A percentile compares a stretch with the other conserved stretches of the same genome.
Evolutionary conservation across 2,329 filamentous ascomycete genomes (phyloP).

Genomic region (Fusarium floridanum): DNA sequence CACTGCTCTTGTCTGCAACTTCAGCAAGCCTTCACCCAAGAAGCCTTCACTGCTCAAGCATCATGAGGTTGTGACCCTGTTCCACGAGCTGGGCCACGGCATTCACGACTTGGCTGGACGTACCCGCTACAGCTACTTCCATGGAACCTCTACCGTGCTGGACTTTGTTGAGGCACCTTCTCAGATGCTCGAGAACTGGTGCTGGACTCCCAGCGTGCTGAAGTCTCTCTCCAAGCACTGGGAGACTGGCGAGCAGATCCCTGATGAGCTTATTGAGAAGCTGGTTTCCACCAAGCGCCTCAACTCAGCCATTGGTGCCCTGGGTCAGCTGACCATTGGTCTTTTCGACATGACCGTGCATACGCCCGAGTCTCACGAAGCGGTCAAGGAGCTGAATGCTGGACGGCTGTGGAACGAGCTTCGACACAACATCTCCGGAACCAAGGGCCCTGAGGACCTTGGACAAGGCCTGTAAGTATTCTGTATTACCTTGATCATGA

Average conservation of each 20-base stretch:
- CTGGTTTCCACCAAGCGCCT: conserved; percentile 84
- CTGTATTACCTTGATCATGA: neutral
- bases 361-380: conserved; percentile 75
- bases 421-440: conserved; percentile 76
- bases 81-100: conserved; percentile 81
- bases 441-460: conserved; percentile 79
- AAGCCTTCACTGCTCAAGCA: conserved; percentile 87
- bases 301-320: conserved; percentile 83
- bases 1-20: conserved; percentile 87
- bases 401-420: conserved; percentile 79
- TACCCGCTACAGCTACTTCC: conserved; percentile 74
- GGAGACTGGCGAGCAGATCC: conserved; percentile 76
- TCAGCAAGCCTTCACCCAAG: conserved; percentile 81
- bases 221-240: conserved; percentile 80
- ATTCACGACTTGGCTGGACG: conserved; percentile 77
- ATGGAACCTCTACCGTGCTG: conserved; percentile 74
- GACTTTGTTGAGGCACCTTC: conserved; percentile 80
- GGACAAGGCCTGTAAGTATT: conserved; percentile 66
- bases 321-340: conserved; percentile 83
- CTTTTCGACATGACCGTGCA: conserved; percentile 89
- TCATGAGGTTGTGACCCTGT: conserved; percentile 84
- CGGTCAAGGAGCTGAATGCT: conserved; percentile 74
- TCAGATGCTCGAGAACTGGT: conserved; percentile 84
- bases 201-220: conserved; percentile 76
- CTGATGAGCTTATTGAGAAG: conserved; percentile 79